Percentiles rank a stretch among this genome's conserved stretches.
Conservation (phyloP, 441 rosid genomes). For the Monsonia emarginata region DNA sequence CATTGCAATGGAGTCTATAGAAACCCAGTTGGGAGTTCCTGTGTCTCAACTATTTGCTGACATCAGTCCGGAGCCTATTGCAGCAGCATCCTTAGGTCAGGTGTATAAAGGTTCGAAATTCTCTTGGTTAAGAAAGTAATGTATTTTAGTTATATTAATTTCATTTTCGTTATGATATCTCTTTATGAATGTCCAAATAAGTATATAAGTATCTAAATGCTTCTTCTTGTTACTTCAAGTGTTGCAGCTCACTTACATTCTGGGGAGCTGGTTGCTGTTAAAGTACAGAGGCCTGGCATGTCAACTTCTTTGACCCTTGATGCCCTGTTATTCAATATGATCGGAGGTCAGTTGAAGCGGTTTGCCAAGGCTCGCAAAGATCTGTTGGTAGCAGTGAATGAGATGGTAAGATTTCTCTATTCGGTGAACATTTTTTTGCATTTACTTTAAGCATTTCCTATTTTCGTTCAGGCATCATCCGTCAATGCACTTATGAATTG, state of each 20-base stretch:
- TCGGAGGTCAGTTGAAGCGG: slow-evolving; percentile 85
- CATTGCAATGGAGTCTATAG: slow-evolving; percentile 70
- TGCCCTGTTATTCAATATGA: slow-evolving; percentile 82
- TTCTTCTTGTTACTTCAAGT: slow-evolving; percentile 34
- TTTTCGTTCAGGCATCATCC: neutral
- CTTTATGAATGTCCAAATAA: slow-evolving; percentile 5
- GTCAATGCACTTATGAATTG: neutral
- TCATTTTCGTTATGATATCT: slow-evolving; percentile 4
- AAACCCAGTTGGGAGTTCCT: slow-evolving; percentile 68
- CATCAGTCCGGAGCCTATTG: slow-evolving; percentile 80
- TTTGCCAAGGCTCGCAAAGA: slow-evolving; percentile 94
- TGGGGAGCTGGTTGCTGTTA: slow-evolving; percentile 96
- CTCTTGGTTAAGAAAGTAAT: slow-evolving; percentile 14
- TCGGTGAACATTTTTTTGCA: slow-evolving; percentile 7
- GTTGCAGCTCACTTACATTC: slow-evolving; percentile 92
- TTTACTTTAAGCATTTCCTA: slow-evolving; percentile 7
- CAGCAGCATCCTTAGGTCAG: slow-evolving; percentile 97
- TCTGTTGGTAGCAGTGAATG: slow-evolving; percentile 87
- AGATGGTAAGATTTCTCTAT: slow-evolving; percentile 55
- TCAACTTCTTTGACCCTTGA: slow-evolving; percentile 69
- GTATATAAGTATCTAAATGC: slow-evolving; percentile 17
- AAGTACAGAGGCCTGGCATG: slow-evolving; percentile 98
- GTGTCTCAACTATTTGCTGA: slow-evolving; percentile 67
- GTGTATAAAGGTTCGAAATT: slow-evolving; percentile 80
- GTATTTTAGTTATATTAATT: slow-evolving; percentile 12